These are phyloP conservation scores for Chrysoporthe austroafricana DNA, from an alignment of 2,329 filamentous ascomycete genomes.

Conservation along the genomic window DNA sequence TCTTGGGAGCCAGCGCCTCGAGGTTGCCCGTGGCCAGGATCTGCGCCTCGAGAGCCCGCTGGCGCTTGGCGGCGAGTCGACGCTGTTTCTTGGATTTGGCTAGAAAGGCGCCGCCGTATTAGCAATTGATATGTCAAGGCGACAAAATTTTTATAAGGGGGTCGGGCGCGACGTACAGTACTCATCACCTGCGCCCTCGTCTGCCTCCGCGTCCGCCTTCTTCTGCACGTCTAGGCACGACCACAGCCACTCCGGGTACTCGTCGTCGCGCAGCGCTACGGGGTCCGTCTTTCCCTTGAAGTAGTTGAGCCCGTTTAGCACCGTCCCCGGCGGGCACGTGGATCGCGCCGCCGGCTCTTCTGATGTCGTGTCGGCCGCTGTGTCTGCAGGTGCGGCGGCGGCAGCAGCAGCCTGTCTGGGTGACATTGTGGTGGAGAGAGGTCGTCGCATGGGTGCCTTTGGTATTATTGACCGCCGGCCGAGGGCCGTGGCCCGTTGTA, in stretches of 20 bases:
- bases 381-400: slow-evolving; percentile 32
- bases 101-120: slow-evolving; percentile 38
- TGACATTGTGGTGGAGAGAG: slow-evolving; percentile 46
- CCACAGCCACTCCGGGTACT: slow-evolving; percentile 85
- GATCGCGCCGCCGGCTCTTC: slow-evolving; percentile 41
- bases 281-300: slow-evolving; percentile 75
- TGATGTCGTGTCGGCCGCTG: slow-evolving; percentile 33
- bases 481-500: slow-evolving; percentile 49
- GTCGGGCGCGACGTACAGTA: slow-evolving; percentile 66
- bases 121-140: background rate
- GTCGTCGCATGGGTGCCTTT: slow-evolving; percentile 35
- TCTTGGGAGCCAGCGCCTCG: slow-evolving; percentile 66
- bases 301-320: slow-evolving; percentile 76
- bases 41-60: slow-evolving; percentile 59
- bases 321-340: slow-evolving; percentile 68
- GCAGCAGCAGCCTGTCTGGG: slow-evolving; percentile 37
- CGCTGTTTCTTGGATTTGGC: slow-evolving; percentile 87
- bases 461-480: slow-evolving; percentile 33
- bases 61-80: slow-evolving; percentile 68
- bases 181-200: slow-evolving; percentile 68
- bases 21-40: slow-evolving; percentile 68
- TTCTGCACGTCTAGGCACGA: slow-evolving; percentile 66
- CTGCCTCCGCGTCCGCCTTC: slow-evolving; percentile 52
- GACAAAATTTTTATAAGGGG: slow-evolving; percentile 7
- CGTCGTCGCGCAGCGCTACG: slow-evolving; percentile 71